Percentiles rank a stretch among this genome's conserved stretches.
Evolutionary conservation across 2,329 filamentous ascomycete species (phyloP).

Genomic region (Diaporthe eres): DNA sequence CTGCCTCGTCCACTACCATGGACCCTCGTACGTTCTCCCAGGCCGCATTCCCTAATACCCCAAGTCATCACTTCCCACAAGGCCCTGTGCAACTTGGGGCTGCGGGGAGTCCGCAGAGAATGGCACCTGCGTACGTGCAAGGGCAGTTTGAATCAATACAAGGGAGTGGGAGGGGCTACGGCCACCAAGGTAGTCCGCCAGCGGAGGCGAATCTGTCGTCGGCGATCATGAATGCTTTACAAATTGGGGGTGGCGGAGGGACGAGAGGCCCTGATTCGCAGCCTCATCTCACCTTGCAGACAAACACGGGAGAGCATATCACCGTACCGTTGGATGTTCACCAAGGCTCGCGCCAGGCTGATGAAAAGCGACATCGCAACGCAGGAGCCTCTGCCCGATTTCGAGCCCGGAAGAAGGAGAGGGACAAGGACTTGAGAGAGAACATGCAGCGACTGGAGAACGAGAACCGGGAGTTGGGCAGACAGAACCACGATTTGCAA

Average conservation of each 20-base stretch:
- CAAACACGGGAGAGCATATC: slow-evolving; percentile 57
- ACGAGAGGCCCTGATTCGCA: slow-evolving; percentile 39
- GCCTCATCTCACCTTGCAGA: slow-evolving; percentile 42
- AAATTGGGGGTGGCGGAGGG: slow-evolving; percentile 32
- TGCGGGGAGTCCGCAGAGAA: slow-evolving; percentile 37
- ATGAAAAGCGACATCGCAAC: slow-evolving; percentile 88
- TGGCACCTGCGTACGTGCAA: slow-evolving; percentile 37
- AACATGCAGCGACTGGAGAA: slow-evolving; percentile 79
- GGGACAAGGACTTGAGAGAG: slow-evolving; percentile 79
- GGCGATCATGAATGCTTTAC: slow-evolving; percentile 41
- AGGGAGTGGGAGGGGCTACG: slow-evolving; percentile 27
- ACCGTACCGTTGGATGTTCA: slow-evolving; percentile 82
- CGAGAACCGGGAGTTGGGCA: slow-evolving; percentile 75
- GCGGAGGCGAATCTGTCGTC: slow-evolving; percentile 38
- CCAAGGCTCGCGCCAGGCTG: slow-evolving; percentile 84
- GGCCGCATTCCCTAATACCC: slow-evolving; percentile 38
- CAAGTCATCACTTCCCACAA: slow-evolving; percentile 31
- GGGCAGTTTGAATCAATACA: slow-evolving; percentile 41
- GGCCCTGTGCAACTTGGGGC: slow-evolving; percentile 19
- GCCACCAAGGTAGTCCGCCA: slow-evolving; percentile 30
- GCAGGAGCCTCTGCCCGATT: slow-evolving; percentile 89
- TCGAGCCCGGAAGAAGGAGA: slow-evolving; percentile 84
- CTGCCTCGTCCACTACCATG: slow-evolving; percentile 34
- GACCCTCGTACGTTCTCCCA: slow-evolving; percentile 44
- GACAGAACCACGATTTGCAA: slow-evolving; percentile 65